Evolutionary conservation across 2,329 filamentous ascomycete species (phyloP).

Genomic region (Byssoonygena ceratinophila): DNA sequence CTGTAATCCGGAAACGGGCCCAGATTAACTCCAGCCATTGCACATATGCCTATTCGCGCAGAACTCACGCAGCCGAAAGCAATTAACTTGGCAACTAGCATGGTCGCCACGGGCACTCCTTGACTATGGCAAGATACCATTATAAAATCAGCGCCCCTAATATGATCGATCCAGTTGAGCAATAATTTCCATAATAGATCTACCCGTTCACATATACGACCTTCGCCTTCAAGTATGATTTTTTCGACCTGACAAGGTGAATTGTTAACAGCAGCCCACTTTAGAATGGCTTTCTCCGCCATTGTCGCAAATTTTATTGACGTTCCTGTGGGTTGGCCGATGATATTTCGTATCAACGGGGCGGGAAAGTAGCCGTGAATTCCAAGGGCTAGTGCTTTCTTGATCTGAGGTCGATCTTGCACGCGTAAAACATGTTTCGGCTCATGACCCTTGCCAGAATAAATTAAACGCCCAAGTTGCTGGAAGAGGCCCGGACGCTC

Average conservation of each 20-base stretch:
- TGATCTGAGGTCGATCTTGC: conserved; percentile 60
- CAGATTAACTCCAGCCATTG: conserved; percentile 80
- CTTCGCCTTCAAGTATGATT: conserved; percentile 87
- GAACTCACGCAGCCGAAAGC: conserved; percentile 73
- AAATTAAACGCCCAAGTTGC: conserved; percentile 36
- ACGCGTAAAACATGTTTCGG: conserved; percentile 62
- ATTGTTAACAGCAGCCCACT: conserved; percentile 66
- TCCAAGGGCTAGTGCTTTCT: conserved; percentile 81
- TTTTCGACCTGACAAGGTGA: conserved; percentile 79
- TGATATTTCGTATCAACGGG: conserved; percentile 72
- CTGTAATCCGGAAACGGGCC: conserved; percentile 90
- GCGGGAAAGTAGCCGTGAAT: conserved; percentile 92
- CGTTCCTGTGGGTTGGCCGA: conserved; percentile 90
- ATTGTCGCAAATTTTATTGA: conserved; percentile 87
- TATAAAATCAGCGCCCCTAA: conserved; percentile 78
- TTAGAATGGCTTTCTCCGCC: conserved; percentile 68
- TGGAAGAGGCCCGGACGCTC: conserved; percentile 56
- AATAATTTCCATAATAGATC: conserved; percentile 90
- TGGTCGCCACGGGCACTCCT: conserved; percentile 84
- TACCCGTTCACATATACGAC: conserved; percentile 78
- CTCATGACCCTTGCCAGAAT: conserved; percentile 46
- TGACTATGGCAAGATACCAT: conserved; percentile 91
- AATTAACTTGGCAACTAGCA: conserved; percentile 85
- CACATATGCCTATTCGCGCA: conserved; percentile 74
- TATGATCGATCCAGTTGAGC: conserved; percentile 86